phyloP scores from a whole-genome alignment of 2,329 filamentous ascomycete species.

The Botryotinia globosa region DNA sequence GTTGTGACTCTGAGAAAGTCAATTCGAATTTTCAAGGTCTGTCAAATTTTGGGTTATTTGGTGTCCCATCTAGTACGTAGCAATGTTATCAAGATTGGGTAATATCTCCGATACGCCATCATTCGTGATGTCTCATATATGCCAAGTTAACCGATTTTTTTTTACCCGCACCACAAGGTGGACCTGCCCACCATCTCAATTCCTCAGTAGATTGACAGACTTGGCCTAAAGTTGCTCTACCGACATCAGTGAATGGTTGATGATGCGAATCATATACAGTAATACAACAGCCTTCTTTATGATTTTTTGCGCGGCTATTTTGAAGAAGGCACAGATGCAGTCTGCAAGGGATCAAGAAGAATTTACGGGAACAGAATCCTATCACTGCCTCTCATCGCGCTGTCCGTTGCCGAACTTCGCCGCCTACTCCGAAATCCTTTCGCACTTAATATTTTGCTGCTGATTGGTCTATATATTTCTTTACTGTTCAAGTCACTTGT shows the following conservation, averaged over 20 bases:
- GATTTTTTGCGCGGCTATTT: constrained; percentile 14
- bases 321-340: background rate
- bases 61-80: constrained; percentile 4
- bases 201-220: constrained; percentile 8
- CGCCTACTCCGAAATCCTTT: constrained; percentile 7
- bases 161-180: constrained; percentile 1
- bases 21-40: background rate
- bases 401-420: constrained; percentile 5
- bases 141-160: constrained; percentile 1
- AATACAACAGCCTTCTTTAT: background rate
- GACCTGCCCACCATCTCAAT: background rate
- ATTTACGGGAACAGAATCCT: constrained; percentile 8
- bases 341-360: background rate
- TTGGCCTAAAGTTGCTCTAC: constrained; percentile 19
- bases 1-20: background rate
- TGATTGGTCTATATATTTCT: constrained; percentile 7
- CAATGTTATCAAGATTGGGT: constrained; percentile 11
- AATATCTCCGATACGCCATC: constrained; percentile 17
- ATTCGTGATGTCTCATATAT: constrained; percentile 14
- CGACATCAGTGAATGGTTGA: background rate
- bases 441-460: background rate
- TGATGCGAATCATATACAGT: background rate
- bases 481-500: background rate
- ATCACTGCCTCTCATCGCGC: background rate
- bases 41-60: background rate